A percentile compares a stretch with the other conserved stretches of the same genome.
Conservation (phyloP, 1,139 yeast species). For the Pichia sp. region DNA sequence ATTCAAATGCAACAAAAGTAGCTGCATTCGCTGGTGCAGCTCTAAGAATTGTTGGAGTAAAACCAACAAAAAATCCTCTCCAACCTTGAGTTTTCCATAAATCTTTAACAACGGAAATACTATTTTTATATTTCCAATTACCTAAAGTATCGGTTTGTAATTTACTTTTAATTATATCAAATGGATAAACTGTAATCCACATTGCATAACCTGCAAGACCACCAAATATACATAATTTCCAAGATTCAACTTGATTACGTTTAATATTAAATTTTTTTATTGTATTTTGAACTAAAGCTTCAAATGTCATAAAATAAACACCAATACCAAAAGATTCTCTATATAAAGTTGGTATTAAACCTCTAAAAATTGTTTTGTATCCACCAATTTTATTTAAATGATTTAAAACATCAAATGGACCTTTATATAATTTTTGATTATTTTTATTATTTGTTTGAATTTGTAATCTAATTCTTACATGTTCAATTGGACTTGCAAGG, state of each 20-base stretch:
- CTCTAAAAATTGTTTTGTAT: constrained; percentile 55
- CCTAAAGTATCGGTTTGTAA: constrained; percentile 73
- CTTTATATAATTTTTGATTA: constrained; percentile 42
- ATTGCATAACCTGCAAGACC: constrained; percentile 82
- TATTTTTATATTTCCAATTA: constrained; percentile 42
- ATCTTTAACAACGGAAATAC: constrained; percentile 50
- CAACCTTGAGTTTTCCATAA: constrained; percentile 54
- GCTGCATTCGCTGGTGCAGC: constrained; percentile 98
- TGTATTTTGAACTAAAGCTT: constrained; percentile 70
- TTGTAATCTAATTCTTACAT: constrained; percentile 83
- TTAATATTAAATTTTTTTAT: constrained; percentile 37
- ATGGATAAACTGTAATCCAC: constrained; percentile 78
- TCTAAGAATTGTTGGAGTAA: constrained; percentile 81
- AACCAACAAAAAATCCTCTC: constrained; percentile 80
- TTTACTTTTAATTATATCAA: constrained; percentile 80
- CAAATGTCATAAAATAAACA: constrained; percentile 81
- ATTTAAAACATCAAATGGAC: constrained; percentile 74
- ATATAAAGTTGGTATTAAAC: constrained; percentile 68
- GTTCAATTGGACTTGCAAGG: constrained; percentile 88
- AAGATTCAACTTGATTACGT: constrained; percentile 72
- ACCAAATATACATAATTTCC: constrained; percentile 76
- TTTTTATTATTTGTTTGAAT: constrained; percentile 55
- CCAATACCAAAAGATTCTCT: constrained; percentile 90
- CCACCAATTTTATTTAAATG: constrained; percentile 52
- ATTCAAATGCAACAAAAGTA: constrained; percentile 86